These are phyloP conservation scores for Neoboletus subvelutipes DNA, from an alignment of 768 basidiomycete species.

Conservation along the genomic window DNA sequence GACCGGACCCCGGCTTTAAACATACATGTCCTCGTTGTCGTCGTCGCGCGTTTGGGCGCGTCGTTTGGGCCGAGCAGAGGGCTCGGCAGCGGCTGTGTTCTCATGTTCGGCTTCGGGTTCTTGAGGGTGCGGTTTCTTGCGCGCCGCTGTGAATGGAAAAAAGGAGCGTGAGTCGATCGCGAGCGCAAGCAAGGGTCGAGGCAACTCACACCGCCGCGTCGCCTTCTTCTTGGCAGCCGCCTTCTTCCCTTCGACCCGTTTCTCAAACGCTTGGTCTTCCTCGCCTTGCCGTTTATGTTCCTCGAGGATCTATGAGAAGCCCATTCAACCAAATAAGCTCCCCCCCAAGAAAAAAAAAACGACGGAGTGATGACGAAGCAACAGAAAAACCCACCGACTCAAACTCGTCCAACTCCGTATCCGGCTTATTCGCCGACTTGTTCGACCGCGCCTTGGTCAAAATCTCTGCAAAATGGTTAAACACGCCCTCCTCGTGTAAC, in stretches of 20 bases:
- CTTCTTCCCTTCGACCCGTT: constrained; percentile 79
- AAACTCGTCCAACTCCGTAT: constrained; percentile 92
- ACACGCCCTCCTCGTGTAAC: constrained; percentile 84
- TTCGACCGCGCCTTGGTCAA: constrained; percentile 89
- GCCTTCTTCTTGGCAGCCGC: constrained; percentile 77
- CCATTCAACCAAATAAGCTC: not conserved
- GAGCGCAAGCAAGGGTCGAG: not conserved
- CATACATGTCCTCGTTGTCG: constrained; percentile 29
- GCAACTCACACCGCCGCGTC: constrained; percentile 42
- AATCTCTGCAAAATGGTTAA: constrained; percentile 81
- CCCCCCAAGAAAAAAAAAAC: not conserved
- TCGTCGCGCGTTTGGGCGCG: constrained; percentile 7
- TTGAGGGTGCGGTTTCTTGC: constrained; percentile 28
- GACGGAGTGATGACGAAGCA: not conserved
- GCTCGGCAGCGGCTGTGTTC: not conserved
- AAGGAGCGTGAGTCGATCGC: not conserved
- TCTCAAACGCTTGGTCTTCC: constrained; percentile 89
- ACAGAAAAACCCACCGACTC: constrained; percentile 57
- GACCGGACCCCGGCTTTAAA: constrained; percentile 1
- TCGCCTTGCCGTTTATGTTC: constrained; percentile 82
- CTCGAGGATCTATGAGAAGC: constrained; percentile 80
- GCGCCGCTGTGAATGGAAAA: constrained; percentile 19
- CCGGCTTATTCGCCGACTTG: constrained; percentile 90
- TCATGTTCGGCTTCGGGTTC: constrained; percentile 21
- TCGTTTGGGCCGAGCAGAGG: constrained; percentile 8